Conservation (phyloP, 1,284 basidiomycete genomes). For the Takashimella koratensis region DNA sequence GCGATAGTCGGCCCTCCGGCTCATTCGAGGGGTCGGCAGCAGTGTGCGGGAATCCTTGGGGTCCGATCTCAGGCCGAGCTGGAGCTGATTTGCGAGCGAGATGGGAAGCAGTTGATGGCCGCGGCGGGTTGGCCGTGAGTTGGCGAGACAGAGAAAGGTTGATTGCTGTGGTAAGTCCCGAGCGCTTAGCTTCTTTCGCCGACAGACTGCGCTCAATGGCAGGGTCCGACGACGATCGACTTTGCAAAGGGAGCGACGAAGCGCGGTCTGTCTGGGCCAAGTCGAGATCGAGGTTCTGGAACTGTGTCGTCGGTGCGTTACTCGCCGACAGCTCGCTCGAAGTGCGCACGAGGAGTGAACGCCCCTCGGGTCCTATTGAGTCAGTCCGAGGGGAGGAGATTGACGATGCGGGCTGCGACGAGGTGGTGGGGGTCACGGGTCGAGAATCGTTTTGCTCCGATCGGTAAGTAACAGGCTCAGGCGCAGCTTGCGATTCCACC, state of each 20-base stretch:
- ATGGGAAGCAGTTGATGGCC: background rate
- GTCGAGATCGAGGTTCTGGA: background rate
- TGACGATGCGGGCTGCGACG: background rate
- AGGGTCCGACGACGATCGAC: background rate
- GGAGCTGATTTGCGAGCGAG: too few species aligned
- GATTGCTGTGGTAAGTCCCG: too few species aligned
- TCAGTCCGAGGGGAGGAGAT: background rate
- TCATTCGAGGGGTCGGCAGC: too few species aligned
- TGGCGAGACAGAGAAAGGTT: too few species aligned
- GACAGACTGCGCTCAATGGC: background rate
- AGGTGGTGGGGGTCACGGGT: background rate
- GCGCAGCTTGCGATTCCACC: background rate
- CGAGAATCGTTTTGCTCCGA: background rate
- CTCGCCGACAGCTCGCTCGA: background rate
- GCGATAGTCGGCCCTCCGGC: slow-evolving; percentile 1
- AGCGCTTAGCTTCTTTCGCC: background rate
- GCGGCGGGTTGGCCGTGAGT: background rate
- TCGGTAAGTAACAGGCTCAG: background rate
- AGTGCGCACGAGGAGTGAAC: background rate
- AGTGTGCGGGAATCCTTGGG: too few species aligned
- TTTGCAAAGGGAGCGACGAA: background rate
- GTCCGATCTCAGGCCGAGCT: too few species aligned
- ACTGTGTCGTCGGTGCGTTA: background rate
- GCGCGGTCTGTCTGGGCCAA: background rate
- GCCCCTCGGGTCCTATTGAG: too few species aligned